phyloP scores from a whole-genome alignment of 2,329 filamentous ascomycete species.

The Cladosporium sp. region DNA sequence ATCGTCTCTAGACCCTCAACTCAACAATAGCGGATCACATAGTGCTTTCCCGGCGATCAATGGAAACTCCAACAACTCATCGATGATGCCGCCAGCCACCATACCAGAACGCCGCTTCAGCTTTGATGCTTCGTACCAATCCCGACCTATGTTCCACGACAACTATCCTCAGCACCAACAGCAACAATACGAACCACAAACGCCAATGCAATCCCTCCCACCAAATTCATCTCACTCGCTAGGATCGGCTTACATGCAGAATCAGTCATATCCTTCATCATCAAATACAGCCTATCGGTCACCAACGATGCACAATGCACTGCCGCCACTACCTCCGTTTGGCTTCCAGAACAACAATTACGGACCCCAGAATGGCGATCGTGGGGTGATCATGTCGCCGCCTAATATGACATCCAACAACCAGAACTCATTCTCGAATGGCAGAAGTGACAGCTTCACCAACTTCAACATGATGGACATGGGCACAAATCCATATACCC shows the following conservation, averaged over 20 bases:
- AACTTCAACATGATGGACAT: constrained; percentile 46
- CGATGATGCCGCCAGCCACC: constrained; percentile 19
- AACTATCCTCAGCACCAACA: neutral
- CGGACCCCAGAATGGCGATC: constrained; percentile 18
- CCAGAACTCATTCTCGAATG: constrained; percentile 27
- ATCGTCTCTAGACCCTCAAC: constrained; percentile 11
- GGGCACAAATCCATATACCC: constrained; percentile 59
- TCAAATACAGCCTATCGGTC: constrained; percentile 26
- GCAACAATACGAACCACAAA: constrained; percentile 11
- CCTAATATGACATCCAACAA: constrained; percentile 27
- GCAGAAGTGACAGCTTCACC: constrained; percentile 28
- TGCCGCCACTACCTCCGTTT: constrained; percentile 34
- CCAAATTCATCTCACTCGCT: constrained; percentile 27
- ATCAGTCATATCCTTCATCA: constrained; percentile 26
- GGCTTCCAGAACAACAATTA: constrained; percentile 27
- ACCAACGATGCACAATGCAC: constrained; percentile 25
- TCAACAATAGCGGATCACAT: constrained; percentile 4
- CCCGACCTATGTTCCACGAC: neutral
- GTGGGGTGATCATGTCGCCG: constrained; percentile 31
- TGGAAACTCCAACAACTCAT: constrained; percentile 10
- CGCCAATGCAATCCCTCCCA: constrained; percentile 35
- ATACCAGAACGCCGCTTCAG: constrained; percentile 28
- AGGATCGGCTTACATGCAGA: constrained; percentile 27
- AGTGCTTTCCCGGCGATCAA: constrained; percentile 8
- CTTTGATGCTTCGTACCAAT: constrained; percentile 26